phyloP scores from a whole-genome alignment of 805 yeast genomes.

The Brettanomyces sp. region DNA sequence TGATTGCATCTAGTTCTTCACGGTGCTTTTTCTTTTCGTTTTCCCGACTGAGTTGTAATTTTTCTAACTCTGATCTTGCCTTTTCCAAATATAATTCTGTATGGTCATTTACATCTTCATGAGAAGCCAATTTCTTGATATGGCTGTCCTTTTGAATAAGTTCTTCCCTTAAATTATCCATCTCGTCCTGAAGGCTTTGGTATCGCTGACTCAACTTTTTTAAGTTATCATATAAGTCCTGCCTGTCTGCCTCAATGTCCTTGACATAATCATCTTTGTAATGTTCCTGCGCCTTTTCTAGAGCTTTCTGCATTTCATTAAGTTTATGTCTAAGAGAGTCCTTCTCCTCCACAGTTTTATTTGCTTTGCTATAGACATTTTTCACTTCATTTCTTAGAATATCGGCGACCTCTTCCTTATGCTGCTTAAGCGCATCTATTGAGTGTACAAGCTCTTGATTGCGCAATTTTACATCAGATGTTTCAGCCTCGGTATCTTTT shows the following conservation, averaged over 20 bases:
- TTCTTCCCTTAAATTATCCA: neutral
- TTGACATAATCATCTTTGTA: slow-evolving; percentile 22
- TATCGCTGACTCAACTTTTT: slow-evolving; percentile 1
- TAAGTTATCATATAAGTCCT: slow-evolving; percentile 4
- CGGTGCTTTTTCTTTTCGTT: too few species aligned
- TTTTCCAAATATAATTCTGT: neutral
- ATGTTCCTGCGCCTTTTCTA: slow-evolving; percentile 11
- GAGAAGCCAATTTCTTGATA: neutral
- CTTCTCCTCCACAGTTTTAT: slow-evolving; percentile 11
- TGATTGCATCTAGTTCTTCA: neutral
- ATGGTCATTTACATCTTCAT: neutral
- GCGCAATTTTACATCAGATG: too few species aligned
- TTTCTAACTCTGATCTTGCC: neutral
- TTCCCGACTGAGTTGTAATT: too few species aligned
- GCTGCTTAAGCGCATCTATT: too few species aligned
- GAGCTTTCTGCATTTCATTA: slow-evolving; percentile 1
- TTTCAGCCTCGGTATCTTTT: neutral
- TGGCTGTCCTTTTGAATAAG: neutral
- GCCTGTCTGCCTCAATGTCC: slow-evolving; percentile 18
- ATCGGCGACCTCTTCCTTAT: neutral
- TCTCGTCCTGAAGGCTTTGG: neutral
- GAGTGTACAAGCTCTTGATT: too few species aligned
- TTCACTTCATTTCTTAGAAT: slow-evolving; percentile 5
- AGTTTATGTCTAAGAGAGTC: slow-evolving; percentile 15
- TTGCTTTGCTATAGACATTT: slow-evolving; percentile 5